These are phyloP conservation scores for Pulveroboletus frians DNA, from an alignment of 768 basidiomycete species.

Conservation along the genomic window DNA sequence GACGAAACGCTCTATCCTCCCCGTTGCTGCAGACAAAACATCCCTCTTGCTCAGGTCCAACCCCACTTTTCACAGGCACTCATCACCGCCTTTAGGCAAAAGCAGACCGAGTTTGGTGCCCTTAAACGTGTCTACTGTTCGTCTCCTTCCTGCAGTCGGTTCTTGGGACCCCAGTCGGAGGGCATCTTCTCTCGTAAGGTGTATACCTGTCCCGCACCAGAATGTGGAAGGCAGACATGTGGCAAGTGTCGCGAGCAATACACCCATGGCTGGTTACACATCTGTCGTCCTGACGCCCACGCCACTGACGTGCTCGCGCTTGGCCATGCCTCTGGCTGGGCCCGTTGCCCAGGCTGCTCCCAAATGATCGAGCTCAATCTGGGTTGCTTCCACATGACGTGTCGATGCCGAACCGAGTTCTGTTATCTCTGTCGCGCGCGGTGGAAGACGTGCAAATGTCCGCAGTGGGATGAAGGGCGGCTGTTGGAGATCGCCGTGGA, in stretches of 20 bases:
- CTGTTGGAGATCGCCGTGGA: slow-evolving; percentile 38
- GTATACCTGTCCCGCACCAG: slow-evolving; percentile 19
- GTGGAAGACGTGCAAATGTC: slow-evolving; percentile 64
- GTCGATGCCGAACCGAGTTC: slow-evolving; percentile 35
- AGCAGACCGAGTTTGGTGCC: slow-evolving; percentile 29
- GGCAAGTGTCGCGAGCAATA: slow-evolving; percentile 21
- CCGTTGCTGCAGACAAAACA: slow-evolving; percentile 33
- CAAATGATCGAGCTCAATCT: slow-evolving; percentile 34
- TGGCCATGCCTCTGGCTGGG: slow-evolving; percentile 28
- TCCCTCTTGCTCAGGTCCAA: slow-evolving; percentile 24
- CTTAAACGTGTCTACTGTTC: slow-evolving; percentile 37
- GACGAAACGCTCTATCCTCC: slow-evolving; percentile 41
- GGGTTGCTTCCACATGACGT: slow-evolving; percentile 41
- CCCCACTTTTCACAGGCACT: slow-evolving; percentile 21
- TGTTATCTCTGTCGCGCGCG: slow-evolving; percentile 45
- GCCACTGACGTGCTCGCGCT: slow-evolving; percentile 27
- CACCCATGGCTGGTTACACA: slow-evolving; percentile 23
- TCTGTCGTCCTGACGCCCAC: slow-evolving; percentile 22
- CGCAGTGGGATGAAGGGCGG: slow-evolving; percentile 58
- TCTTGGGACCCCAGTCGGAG: slow-evolving; percentile 32
- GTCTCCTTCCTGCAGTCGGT: slow-evolving; percentile 32
- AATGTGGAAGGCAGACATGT: slow-evolving; percentile 22
- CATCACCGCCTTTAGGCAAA: slow-evolving; percentile 21
- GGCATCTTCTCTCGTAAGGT: slow-evolving; percentile 18
- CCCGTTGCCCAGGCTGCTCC: slow-evolving; percentile 37